These are phyloP conservation scores for Saccharomycopsis crataegensis DNA, from an alignment of 1,139 yeast species.

Conservation along the genomic window DNA sequence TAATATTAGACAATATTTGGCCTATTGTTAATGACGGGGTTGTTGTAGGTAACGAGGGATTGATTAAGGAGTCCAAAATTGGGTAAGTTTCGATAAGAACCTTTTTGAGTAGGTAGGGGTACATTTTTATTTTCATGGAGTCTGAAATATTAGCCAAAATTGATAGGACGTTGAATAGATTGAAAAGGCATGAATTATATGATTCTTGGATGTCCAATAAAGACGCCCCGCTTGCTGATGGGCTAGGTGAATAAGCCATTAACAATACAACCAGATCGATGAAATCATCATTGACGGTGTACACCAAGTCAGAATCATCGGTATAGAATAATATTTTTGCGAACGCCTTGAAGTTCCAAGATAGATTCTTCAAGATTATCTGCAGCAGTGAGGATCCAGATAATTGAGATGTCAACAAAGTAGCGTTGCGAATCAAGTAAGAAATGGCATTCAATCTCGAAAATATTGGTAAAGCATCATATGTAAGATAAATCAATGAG, in stretches of 20 bases:
- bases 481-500: constrained; percentile 1
- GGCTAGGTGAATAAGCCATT: not conserved
- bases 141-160: not conserved
- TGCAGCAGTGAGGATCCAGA: not conserved
- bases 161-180: constrained; percentile 6
- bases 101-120: constrained; percentile 1
- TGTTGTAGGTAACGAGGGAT: not conserved
- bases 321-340: constrained; percentile 9
- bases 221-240: not conserved
- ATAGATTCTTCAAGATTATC: constrained; percentile 2
- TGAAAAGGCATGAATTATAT: constrained; percentile 6
- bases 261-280: not conserved
- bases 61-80: not conserved
- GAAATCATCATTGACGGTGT: constrained; percentile 1
- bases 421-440: constrained; percentile 4
- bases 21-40: not conserved
- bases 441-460: not conserved
- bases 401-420: not conserved
- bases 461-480: constrained; percentile 2
- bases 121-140: constrained; percentile 1
- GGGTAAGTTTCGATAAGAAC: not conserved
- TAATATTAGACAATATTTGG: not conserved
- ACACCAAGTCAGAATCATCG: not conserved
- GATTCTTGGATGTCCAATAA: constrained; percentile 1
- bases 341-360: constrained; percentile 16